Conservation (phyloP, 805 yeast genomes). For the Ogataea salicorniae region DNA sequence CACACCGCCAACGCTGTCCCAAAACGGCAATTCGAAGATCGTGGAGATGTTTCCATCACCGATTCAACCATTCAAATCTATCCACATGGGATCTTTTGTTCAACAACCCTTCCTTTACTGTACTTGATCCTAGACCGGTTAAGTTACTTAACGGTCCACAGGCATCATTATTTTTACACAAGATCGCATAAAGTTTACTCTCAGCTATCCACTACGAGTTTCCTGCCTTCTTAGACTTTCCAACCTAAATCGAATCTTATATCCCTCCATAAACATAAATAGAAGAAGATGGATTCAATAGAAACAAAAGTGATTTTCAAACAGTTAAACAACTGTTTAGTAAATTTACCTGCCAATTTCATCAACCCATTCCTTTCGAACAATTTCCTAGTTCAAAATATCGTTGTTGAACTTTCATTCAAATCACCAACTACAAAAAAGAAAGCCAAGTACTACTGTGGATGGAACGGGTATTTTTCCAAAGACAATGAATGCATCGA, state of each 20-base stretch:
- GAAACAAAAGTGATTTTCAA: slow-evolving; percentile 20
- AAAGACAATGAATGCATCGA: slow-evolving; percentile 35
- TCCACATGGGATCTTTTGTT: neutral
- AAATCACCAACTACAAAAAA: slow-evolving; percentile 9
- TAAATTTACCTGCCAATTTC: slow-evolving; percentile 33
- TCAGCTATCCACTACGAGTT: neutral
- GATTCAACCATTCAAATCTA: too few species aligned
- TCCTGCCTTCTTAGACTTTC: neutral
- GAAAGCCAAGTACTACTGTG: slow-evolving; percentile 17
- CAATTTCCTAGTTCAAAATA: slow-evolving; percentile 35
- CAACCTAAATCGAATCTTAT: neutral
- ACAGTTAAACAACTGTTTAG: slow-evolving; percentile 29
- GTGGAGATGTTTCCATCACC: too few species aligned
- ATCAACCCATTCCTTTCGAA: slow-evolving; percentile 34
- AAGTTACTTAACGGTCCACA: neutral
- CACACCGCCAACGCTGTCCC: neutral
- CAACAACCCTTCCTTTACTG: too few species aligned
- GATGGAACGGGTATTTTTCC: slow-evolving; percentile 30
- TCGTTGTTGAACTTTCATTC: slow-evolving; percentile 30
- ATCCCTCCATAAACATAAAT: neutral
- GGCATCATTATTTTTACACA: too few species aligned
- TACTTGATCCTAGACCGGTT: neutral
- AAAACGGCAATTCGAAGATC: neutral
- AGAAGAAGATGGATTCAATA: slow-evolving; percentile 15
- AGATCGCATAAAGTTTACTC: neutral